Evolutionary conservation across 1,284 basidiomycete genomes (phyloP), one percentile per base, ranked within the genome.

Genomic region (Moesziomyces sp.): DNA sequence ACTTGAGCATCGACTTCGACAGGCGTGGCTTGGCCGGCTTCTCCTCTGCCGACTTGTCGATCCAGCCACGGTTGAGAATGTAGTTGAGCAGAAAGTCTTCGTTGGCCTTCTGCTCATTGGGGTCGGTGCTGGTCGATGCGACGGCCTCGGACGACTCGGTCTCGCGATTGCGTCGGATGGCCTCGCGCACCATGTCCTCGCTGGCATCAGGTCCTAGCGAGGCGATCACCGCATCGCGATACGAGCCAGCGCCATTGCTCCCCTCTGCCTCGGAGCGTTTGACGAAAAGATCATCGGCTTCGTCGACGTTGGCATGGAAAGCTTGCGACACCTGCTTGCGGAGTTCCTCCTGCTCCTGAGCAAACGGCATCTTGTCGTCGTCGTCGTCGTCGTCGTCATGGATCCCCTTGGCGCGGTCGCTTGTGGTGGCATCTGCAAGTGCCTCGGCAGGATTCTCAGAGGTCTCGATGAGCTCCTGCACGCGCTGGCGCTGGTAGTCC

Each of bases 321-420:
- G 92, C 95, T 2, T 90, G 88, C 38, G 93, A 92, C 0, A 93
- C 93, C 83, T 97, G 93, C 46, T 88, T 87, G 10, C 92, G 90
- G 23, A 98, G 88, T 0, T 86, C 87, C 3, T 86, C 86, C 84
- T 95, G 92, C 81, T 95, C 93, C 85, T 94, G 88, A 5, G 88
- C 89, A 74, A 94, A 91, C 0, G 94, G 92, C 38, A 90, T 68
- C 35, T 46, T 52, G 85, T 68, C 86, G 86, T 0, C 89, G 87
- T 0, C 90, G 89, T 3, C 88, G 84, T 8, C 88, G 88, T 3
- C 88, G 84, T 8, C 88, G 88, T 64, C 28, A 43, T 47, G 52
- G 30, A 61, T 43, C 13, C 60, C 52, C 23, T 68, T 58, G 19
- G 45, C 52, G 6, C 56, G 59, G 45, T 56, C 59, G 50, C 52